Evolutionary conservation across 805 yeast genomes (phyloP), one percentile per base, ranked within the genome.

Genomic region (Ogataea neopini): DNA sequence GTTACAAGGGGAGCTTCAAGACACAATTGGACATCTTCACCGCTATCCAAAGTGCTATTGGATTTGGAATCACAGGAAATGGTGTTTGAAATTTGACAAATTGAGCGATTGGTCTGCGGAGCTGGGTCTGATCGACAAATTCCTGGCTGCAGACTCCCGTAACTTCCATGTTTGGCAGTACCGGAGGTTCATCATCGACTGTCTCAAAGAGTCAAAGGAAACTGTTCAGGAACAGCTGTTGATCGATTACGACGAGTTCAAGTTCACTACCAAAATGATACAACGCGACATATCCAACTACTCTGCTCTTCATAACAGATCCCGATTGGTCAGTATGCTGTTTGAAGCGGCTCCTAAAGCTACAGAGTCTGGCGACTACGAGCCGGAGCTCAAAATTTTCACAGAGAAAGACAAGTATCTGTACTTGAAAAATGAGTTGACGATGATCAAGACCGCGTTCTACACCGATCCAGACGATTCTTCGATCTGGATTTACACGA

Each of bases 131-230:
- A 91, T 88, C 1, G 79, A 78, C 49, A 81, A 81, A 58, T 69
- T 94, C 57, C 72, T 92, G 44, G 74, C 76, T 20, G 64, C 77
- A 43, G 99, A 94, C 61, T 74, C 86, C 14, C 77, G 99, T 57
- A 94, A 94, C 63, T 94, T 76, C 66, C 97, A 91, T 64, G 98
- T 96, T 1, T 92, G 99, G 99, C 89, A 87, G 41, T 94, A 94
- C 64, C 73, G 99, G 59, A 74, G 98, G 48, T 78, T 79, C 46
- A 80, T 94, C 6, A 79, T 88, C 4, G 59, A 61, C 3, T 67
- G 60, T 20, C 56, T 70, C 33, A 56, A 58, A 30, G 14, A 32
- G 2, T 52, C 46, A 3, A 43, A 44, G 18, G 28, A 43, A 3
- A 44, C 49, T 8, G 44, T 44, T 26, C 45, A 42, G 3, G 54